These are phyloP conservation scores for Ochromonadaceae sp. DNA, from an alignment of 352 stramenopile species.

Conservation along the genomic window DNA sequence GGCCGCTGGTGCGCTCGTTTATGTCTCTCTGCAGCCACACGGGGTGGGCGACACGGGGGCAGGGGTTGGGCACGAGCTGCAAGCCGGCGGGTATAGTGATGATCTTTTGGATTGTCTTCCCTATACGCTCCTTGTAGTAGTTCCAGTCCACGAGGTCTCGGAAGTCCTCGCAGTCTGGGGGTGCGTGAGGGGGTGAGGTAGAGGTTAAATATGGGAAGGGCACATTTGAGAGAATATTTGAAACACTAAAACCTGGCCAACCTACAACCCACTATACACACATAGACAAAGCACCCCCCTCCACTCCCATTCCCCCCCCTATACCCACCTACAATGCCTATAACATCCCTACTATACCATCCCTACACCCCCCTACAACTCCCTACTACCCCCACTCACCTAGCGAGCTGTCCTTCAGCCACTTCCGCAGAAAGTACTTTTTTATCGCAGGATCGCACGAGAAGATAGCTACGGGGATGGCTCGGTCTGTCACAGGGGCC, in stretches of 20 bases:
- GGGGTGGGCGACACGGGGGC: slow-evolving; percentile 82
- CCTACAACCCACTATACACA: no score
- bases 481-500: slow-evolving; percentile 89
- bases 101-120: slow-evolving; percentile 93
- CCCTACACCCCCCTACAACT: no score
- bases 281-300: no score
- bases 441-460: slow-evolving; percentile 79
- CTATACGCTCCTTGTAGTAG: slow-evolving; percentile 82
- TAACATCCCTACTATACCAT: no score
- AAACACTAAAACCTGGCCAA: no score
- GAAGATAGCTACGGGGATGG: slow-evolving; percentile 95
- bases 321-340: no score
- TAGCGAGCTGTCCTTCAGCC: slow-evolving; percentile 53
- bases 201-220: no score
- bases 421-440: slow-evolving; percentile 92
- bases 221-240: no score
- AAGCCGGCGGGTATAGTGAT: slow-evolving; percentile 96
- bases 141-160: slow-evolving; percentile 93
- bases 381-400: no score
- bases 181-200: no score
- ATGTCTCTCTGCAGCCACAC: slow-evolving; percentile 87
- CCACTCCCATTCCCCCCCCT: no score
- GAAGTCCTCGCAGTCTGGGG: slow-evolving; percentile 41
- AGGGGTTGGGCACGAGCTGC: slow-evolving; percentile 88
- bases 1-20: slow-evolving; percentile 60